Base-by-base conservation (phyloP, 192 early-diverging fungal genomes). In the Coemansia sp. region DNA sequence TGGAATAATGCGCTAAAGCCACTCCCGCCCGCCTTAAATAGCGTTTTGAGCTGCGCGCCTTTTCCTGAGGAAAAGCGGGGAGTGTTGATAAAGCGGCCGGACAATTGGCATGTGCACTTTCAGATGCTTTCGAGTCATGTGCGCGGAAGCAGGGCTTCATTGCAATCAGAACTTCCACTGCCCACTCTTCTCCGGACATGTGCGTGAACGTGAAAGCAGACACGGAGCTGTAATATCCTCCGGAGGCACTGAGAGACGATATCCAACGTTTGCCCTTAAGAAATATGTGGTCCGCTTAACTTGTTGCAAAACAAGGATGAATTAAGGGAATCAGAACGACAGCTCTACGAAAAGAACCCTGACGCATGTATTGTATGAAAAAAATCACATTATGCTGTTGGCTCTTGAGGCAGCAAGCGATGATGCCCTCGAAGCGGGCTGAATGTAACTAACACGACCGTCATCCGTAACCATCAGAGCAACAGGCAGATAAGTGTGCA, bases 391-490 rank as follows among this genome's bases (percentile, higher is more conserved):
- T 44, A 49, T 31, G 54, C 62, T 64, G 54, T 8, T 28, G 28
- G 69, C 47, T 7, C 60, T 52, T 5, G 60, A 47, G 31, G 31
- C 58, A 16, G 64, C 62, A 44, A 62, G 34, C 44, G 32, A 23
- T 7, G 56, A 14, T 28, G 26, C 56, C 24, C 52, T 34, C 19
- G 28, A 3, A 30, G 32, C 26, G 12, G 78, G 72, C 68, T 71
- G 71, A n/a, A 81, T 74, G 48, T 64, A 65, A 57, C 78, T 74
- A 25, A 81, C 73, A 2, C 72, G 61, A 5, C 78, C 78, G 22
- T 81, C 78, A 25, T 74, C 69, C 24, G 59, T 53, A 10, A 74
- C 78, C 62, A 81, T 71, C 56, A 74, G 44, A n/a, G 74, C 79
- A 12, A 76, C 62, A 0, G 79, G 74, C 53, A 82, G 49, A 31